Evolutionary conservation across 257 asterid species (phyloP), one percentile per base, ranked within the genome.

Genomic region (Nicotiana benthamiana): DNA sequence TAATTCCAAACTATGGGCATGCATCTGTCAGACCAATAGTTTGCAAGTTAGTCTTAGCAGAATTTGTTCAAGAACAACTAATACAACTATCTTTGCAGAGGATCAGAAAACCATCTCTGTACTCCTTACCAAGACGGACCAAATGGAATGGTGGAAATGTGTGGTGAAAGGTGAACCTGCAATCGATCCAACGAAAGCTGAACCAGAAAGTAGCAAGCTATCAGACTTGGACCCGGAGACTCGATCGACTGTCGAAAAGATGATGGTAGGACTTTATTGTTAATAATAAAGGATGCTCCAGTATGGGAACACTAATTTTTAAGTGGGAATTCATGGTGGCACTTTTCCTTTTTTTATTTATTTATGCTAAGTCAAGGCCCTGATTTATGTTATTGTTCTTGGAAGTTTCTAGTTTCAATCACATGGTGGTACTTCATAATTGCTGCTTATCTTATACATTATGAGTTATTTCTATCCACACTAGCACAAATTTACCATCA

Each of bases 61-160:
- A 40, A 70, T 43, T 0, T 70, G 22, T 70, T 32, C 36, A 26
- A 43, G 22, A 70, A 70, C 22, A 20, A 16, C 53, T 18, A 36
- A 46, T 46, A 10, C 13, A 43, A 0, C 77, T 70, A 43, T 46
- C 24, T 72, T 75, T 83, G 84, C 89, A 92, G 93, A 91, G 98
- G 97, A 92, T 84, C 97, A 91, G 78, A 91, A 87, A 80, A 86
- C 86, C n/a, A 28, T 94, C 76, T 90, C 93, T 79, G 64, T 94
- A 82, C 94, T 92, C 86, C 87, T 94, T 27, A 92, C 94, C 46
- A 92, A 94, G 75, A 92, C 86, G 22, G 85, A 94, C 81, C 93
- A 93, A 83, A 92, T 93, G 94, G 91, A 93, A 52, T 91, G 97
- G 97, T 94, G 98, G 94, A 93, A 93, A 83, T 92, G 82, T 83